Evolutionary conservation across 1,284 basidiomycete species (phyloP), one percentile per base, ranked within the genome.

Genomic region (Cryptococcus floricola): DNA sequence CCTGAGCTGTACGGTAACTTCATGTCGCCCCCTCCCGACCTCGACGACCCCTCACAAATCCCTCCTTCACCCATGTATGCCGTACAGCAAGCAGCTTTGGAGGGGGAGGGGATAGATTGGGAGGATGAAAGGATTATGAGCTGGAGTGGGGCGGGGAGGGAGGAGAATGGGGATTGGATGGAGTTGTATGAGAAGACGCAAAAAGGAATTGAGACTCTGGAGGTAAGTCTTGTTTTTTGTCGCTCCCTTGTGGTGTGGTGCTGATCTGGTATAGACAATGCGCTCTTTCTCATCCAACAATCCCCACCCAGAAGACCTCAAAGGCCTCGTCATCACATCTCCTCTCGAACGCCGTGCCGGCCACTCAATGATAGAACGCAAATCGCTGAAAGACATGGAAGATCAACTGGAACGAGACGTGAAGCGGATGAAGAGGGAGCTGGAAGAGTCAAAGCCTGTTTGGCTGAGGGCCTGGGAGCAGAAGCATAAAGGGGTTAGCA

Each of bases 61-160:
- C 38, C 53, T 1, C 65, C 69, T 3, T 68, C 68, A 23, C 69
- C 70, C 3, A 63, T 67, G 27, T 19, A 57, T 13, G 37, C 43
- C 28, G 59, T 54, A 18, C 54, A 57, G 39, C 60, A 66, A 39
- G 6, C 31, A 34, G 57, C 63, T 8, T 39, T 49, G 13, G 38
- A 59, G 14, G 54, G 39, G 7, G 51, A 57, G 16, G 63, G 50
- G 14, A 55, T 75, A 13, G 53, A 70, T 56, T 76, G 74, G 74
- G 54, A 58, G 13, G 73, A 76, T 59, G 56, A 59, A 43, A 58
- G 74, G 51, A 67, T 76, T 34, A 65, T 70, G 54, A 49, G 46
- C 34, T 75, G 72, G 73, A 51, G 34, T 34, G 57, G 67, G 9
- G 47, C 47, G 6, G 72, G 70, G 58, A 60, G 65, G 44, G 58